A percentile compares a stretch with the other conserved stretches of the same genome.
phyloP scores from a whole-genome alignment of 2,329 filamentous ascomycete species.

The Alternaria angustiovoidea region DNA sequence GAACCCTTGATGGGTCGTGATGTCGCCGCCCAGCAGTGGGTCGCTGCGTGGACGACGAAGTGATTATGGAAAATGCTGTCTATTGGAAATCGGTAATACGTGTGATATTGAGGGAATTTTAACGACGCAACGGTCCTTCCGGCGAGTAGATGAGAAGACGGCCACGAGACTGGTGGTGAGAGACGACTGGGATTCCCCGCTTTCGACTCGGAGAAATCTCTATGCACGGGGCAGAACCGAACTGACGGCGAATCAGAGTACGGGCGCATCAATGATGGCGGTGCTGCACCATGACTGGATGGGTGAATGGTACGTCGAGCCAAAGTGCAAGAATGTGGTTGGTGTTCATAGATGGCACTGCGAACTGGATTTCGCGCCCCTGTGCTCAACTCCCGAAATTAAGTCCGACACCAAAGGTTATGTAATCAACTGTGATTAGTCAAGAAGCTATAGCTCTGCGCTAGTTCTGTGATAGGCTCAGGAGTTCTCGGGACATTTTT shows the following conservation, averaged over 20 bases:
- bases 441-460: no score
- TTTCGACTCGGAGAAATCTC: slow-evolving; percentile 8
- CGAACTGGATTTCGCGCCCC: no score
- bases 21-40: neutral
- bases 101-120: neutral
- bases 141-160: neutral
- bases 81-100: neutral
- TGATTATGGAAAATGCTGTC: neutral
- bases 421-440: no score
- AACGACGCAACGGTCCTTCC: neutral
- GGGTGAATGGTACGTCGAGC: neutral
- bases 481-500: neutral
- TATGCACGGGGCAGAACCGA: neutral
- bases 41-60: neutral
- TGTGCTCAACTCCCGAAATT: no score
- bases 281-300: neutral
- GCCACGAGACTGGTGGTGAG: slow-evolving; percentile 13
- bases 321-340: neutral
- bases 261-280: neutral
- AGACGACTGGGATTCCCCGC: slow-evolving; percentile 26
- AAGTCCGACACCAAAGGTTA: no score
- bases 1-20: neutral
- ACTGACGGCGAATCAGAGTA: neutral
- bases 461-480: no score
- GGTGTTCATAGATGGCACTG: neutral